Evolutionary conservation across 2,329 filamentous ascomycete species (phyloP), one percentile per base, ranked within the genome.

Genomic region (Colletotrichum ledebouriae): DNA sequence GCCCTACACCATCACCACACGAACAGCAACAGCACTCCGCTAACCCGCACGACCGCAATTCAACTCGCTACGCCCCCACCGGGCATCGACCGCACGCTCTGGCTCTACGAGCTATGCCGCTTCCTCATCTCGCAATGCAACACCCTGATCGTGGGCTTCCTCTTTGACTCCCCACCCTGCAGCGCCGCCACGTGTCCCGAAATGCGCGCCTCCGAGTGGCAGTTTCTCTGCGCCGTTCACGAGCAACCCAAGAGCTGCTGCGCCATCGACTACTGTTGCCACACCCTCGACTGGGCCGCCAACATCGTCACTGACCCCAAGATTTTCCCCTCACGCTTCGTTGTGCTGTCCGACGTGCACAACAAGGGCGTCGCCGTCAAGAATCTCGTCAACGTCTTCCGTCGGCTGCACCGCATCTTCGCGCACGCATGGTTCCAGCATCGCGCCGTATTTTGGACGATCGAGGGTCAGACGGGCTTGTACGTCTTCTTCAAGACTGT

Each of bases 371-470:
- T 86, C 49, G 92, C 93, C 63, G 84, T 92, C 68, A 93, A 94
- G 79, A 95, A 97, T 78, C 85, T 99, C 67, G 92, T 95, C 73
- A 98, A 98, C 78, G 95, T 99, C 64, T 98, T 99, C 80, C 89
- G 96, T 63, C 88, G 96, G 13, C 88, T 98, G 57, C 97, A 99
- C 79, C 89, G 96, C 69, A 98, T 99, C 80, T 99, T 98, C 77
- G 96, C 96, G 53, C 96, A 99, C 78, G 96, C 96, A 7, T 99
- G 96, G 96, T 99, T 98, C 79, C 94, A 98, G 81, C 96, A 99
- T 79, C 89, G 94, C 52, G 92, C 92, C 63, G 93, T 98, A 60
- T 99, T 98, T 79, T 98, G 95, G 94, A 90, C 92, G 46, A 91
- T 98, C 1, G 96, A 99, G 81, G 88, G 89, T 10, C 89, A 94